A percentile compares a stretch with the other conserved stretches of the same genome.
These are phyloP conservation scores for Penicillium sp. DNA, from an alignment of 2,329 filamentous ascomycete genomes.

Conservation along the genomic window DNA sequence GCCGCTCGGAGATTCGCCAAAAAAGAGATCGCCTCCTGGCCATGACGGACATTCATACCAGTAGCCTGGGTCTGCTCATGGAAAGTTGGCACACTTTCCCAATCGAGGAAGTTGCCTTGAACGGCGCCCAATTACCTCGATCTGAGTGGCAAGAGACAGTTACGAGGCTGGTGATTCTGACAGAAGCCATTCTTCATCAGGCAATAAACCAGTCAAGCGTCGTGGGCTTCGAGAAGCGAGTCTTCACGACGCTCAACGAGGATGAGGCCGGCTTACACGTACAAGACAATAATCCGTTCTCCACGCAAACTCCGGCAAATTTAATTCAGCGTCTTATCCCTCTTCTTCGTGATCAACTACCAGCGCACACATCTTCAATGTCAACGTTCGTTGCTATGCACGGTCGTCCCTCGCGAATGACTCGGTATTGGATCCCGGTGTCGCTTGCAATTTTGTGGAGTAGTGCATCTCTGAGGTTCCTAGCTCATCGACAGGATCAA, in stretches of 20 bases:
- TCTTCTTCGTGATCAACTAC: conserved; percentile 70
- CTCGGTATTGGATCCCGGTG: conserved; percentile 88
- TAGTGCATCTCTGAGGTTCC: conserved; percentile 78
- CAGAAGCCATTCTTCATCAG: conserved; percentile 80
- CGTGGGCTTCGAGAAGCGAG: conserved; percentile 57
- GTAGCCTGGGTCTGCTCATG: conserved; percentile 81
- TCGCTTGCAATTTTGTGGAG: conserved; percentile 74
- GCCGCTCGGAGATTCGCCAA: conserved; percentile 70
- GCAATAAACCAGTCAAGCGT: conserved; percentile 61
- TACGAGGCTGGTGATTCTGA: conserved; percentile 77
- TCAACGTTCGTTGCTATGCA: conserved; percentile 61
- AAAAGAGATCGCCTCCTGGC: conserved; percentile 73
- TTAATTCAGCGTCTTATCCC: conserved; percentile 44
- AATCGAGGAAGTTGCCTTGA: conserved; percentile 58
- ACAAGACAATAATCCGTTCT: conserved; percentile 10
- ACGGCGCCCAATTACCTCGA: conserved; percentile 43
- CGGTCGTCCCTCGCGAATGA: conserved; percentile 71
- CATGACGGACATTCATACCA: conserved; percentile 78
- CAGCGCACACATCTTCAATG: conserved; percentile 64
- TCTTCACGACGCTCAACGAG: conserved; percentile 61
- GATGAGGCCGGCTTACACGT: conserved; percentile 55
- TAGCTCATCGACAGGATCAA: conserved; percentile 73
- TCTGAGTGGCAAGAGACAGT: conserved; percentile 73
- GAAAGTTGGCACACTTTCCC: conserved; percentile 78
- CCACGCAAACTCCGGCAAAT: conserved; percentile 41